Conservation (phyloP, 352 stramenopile genomes). For the Elongisporangium anandrum region DNA sequence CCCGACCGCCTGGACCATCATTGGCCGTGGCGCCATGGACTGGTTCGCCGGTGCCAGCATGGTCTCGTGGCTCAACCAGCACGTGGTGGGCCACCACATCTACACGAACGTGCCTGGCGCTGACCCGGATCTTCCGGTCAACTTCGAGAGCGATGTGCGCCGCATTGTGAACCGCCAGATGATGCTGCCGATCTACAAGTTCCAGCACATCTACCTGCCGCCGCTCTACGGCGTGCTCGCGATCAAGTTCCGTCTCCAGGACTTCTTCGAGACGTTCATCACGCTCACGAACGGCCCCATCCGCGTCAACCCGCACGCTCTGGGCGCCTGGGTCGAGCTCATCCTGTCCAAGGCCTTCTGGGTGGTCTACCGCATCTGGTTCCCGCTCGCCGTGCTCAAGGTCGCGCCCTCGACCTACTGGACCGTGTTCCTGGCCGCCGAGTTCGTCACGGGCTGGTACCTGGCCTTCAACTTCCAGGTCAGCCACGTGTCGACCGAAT, state of each 20-base stretch:
- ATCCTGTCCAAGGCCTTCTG: slow-evolving; percentile 88
- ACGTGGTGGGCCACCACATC: slow-evolving; percentile 94
- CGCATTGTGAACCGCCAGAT: slow-evolving; percentile 86
- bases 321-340: slow-evolving; percentile 76
- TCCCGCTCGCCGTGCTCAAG: slow-evolving; percentile 80
- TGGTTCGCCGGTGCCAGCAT: slow-evolving; percentile 91
- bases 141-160: slow-evolving; percentile 82
- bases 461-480: slow-evolving; percentile 94
- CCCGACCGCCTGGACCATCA: slow-evolving; percentile 65
- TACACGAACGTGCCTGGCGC: slow-evolving; percentile 93
- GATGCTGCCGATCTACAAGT: slow-evolving; percentile 87
- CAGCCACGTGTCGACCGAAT: slow-evolving; percentile 87
- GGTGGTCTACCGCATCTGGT: slow-evolving; percentile 86
- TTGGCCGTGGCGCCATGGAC: slow-evolving; percentile 84
- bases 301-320: slow-evolving; percentile 86
- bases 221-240: slow-evolving; percentile 93
- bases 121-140: slow-evolving; percentile 91
- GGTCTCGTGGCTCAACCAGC: slow-evolving; percentile 93
- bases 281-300: slow-evolving; percentile 86
- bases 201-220: slow-evolving; percentile 92
- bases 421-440: slow-evolving; percentile 79
- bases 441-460: slow-evolving; percentile 91
- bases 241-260: slow-evolving; percentile 92
- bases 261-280: slow-evolving; percentile 88
- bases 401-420: slow-evolving; percentile 56